phyloP scores from a whole-genome alignment of 2,329 filamentous ascomycete species.

The Calonectria crousiana region DNA sequence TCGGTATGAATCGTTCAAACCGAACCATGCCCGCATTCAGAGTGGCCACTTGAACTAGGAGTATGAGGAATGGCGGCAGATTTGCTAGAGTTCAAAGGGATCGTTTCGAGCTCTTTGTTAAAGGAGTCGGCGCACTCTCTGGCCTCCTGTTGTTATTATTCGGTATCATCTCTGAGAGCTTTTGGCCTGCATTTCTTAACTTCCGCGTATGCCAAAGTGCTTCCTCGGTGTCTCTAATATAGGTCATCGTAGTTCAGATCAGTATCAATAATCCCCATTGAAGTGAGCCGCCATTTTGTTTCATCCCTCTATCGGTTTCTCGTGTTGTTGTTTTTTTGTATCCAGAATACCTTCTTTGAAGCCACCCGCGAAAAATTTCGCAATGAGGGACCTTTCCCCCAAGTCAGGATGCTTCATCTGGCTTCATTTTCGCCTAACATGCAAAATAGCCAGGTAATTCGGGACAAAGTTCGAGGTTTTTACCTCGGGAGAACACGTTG shows the following conservation, averaged over 20 bases:
- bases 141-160: not conserved
- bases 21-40: not conserved
- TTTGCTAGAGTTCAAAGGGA: not conserved
- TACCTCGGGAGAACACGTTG: not conserved
- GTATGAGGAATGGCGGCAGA: not conserved
- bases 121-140: not conserved
- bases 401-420: not conserved
- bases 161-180: not conserved
- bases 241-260: not conserved
- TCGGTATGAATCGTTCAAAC: not conserved
- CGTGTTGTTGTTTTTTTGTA: not conserved
- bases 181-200: not conserved
- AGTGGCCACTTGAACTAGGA: not conserved
- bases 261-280: not conserved
- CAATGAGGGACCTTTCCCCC: not conserved
- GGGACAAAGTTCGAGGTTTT: not conserved
- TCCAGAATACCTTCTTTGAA: not conserved
- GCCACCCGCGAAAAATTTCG: not conserved
- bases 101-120: not conserved
- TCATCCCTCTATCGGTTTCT: not conserved
- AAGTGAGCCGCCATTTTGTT: not conserved
- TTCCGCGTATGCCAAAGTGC: not conserved
- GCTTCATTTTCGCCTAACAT: not conserved
- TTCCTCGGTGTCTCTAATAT: not conserved
- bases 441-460: not conserved